Percentiles rank a stretch among this genome's conserved stretches.
These are phyloP conservation scores for Penicillium griseofulvum DNA, from an alignment of 2,329 filamentous ascomycete genomes.

Conservation along the genomic window DNA sequence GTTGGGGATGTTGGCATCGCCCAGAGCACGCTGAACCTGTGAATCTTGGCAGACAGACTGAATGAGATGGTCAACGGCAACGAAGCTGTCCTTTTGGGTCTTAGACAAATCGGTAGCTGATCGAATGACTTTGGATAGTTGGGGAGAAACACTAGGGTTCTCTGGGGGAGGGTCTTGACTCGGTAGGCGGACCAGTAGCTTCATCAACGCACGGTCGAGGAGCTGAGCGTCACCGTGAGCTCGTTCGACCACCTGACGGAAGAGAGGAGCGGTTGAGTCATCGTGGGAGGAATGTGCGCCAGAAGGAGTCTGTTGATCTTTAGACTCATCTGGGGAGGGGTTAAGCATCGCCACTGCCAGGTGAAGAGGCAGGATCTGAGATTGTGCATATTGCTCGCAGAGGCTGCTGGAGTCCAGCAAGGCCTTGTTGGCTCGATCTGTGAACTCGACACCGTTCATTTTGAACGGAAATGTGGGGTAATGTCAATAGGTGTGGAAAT, in stretches of 20 bases:
- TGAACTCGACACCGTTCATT: conserved; percentile 65
- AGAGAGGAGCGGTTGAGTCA: conserved; percentile 67
- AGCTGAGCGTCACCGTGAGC: conserved; percentile 89
- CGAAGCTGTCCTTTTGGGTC: conserved; percentile 94
- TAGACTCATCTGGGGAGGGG: conserved; percentile 58
- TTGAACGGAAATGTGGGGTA: conserved; percentile 19
- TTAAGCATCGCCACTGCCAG: conserved; percentile 63
- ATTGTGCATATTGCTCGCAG: conserved; percentile 85
- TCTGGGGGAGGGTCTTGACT: conserved; percentile 95
- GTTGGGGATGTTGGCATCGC: conserved; percentile 88
- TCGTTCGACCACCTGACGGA: conserved; percentile 90
- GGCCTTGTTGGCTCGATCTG: conserved; percentile 86
- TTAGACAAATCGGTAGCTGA: conserved; percentile 87
- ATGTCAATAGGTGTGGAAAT: conserved; percentile 2
- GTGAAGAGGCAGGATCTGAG: conserved; percentile 86
- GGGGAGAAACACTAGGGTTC: conserved; percentile 75
- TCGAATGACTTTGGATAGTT: conserved; percentile 77
- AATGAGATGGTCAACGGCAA: conserved; percentile 94
- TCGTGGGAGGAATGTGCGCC: conserved; percentile 64
- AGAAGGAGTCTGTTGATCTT: conserved; percentile 65
- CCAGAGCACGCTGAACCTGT: conserved; percentile 69
- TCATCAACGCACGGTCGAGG: conserved; percentile 87
- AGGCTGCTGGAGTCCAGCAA: conserved; percentile 84
- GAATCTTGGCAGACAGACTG: conserved; percentile 76
- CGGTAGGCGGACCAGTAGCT: conserved; percentile 81